Base-by-base conservation (phyloP, 148 eudicot genomes). In the Silene uniflora region DNA sequence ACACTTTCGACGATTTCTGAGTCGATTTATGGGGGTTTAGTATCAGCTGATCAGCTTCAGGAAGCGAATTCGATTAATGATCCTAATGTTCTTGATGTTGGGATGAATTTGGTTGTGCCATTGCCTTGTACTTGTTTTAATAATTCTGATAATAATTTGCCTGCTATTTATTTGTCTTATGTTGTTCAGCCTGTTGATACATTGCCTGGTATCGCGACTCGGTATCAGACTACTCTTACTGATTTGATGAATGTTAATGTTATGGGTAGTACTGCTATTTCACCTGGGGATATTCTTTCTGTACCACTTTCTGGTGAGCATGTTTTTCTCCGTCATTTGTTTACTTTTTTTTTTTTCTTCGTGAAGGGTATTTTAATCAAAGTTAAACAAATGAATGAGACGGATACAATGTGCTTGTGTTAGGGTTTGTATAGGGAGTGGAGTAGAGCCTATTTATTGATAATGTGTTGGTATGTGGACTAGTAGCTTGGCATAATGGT, bases 41-140 rank as follows among this genome's bases (percentile, higher is more conserved):
- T 95, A 8, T 95, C 99, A 2, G 85, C 98, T n/a, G 99, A 91
- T 67, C 99, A 95, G 80, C 74, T 95, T 10, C 77, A 83, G 56
- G 99, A 91, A 61, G 98, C 98, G 3, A 95, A 95, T 59, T 76
- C 85, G 1, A 77, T 91, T 7, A n/a, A 80, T 23, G 99, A 92
- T 65, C 90, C 96, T 12, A 47, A 79, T 10, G 97, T 84, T 44
- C 78, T 95, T 11, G 88, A 85, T 63, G 91, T 89, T 23, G 99
- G 99, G 10, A 76, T 83, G 82, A 83, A 39, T 56, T 80, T 95
- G 27, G 78, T 78, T 3, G 93, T 95, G 21, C 99, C 99, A 6
- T 64, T 95, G 80, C 99, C 99, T 18, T 95, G 99, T 78, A 86
- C 92, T 76, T 95, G 99, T 55, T 95, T 95, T 61, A 95, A 95